Evolutionary conservation across 2,329 filamentous ascomycete genomes (phyloP).

Genomic region (Sclerotiophoma versabilis): DNA sequence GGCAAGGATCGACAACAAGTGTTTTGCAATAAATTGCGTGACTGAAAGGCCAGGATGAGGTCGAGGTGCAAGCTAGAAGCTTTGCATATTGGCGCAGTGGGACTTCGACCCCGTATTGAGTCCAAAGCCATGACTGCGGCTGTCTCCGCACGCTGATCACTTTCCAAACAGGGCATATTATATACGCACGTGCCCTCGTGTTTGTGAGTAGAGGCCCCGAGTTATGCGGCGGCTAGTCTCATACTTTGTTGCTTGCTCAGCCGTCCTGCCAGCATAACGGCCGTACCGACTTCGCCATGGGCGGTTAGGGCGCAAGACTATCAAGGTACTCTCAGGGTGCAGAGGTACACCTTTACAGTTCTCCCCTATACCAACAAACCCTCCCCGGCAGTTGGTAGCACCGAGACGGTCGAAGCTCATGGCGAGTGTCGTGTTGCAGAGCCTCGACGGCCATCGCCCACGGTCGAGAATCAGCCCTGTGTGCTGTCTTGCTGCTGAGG

Average conservation of each 20-base stretch:
- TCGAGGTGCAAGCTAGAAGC: neutral
- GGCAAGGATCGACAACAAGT: neutral
- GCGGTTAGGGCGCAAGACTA: neutral
- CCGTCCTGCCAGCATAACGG: neutral
- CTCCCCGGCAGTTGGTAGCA: neutral
- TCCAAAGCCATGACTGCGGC: neutral
- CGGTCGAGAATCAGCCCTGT: neutral
- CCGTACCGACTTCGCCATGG: neutral
- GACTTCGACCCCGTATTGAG: neutral
- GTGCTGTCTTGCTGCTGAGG: neutral
- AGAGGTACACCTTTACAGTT: neutral
- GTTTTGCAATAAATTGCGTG: neutral
- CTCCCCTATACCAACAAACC: neutral
- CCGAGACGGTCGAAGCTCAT: neutral
- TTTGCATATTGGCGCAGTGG: neutral
- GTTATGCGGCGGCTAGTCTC: neutral
- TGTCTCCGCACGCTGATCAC: slow-evolving; percentile 6
- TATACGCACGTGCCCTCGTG: neutral
- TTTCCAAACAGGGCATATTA: neutral
- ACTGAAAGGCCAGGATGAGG: neutral
- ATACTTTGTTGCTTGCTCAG: neutral
- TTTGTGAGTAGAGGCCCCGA: neutral
- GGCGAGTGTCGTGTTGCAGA: too few species aligned
- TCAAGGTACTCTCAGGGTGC: neutral
- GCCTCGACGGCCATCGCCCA: neutral